Evolutionary conservation across 805 yeast species (phyloP).

Genomic region (Geotrichum ghanense): DNA sequence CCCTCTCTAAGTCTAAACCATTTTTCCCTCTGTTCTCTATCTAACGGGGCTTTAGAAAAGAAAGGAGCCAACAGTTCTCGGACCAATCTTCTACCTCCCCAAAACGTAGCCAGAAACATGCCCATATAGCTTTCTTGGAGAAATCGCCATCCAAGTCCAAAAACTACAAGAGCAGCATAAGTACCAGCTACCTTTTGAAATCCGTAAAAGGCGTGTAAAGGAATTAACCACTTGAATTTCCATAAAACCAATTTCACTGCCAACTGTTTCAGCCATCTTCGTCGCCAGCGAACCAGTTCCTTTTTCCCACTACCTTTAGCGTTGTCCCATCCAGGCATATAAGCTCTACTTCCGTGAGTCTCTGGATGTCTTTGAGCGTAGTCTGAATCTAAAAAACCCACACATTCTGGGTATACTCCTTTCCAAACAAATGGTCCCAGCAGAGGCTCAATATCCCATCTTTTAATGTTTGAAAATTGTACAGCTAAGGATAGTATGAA

Average conservation of each 20-base stretch:
- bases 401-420: background rate
- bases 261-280: slow-evolving; percentile 2
- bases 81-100: slow-evolving; percentile 36
- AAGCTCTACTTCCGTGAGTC: slow-evolving; percentile 8
- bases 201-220: slow-evolving; percentile 33
- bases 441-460: background rate
- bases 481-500: slow-evolving; percentile 29
- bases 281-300: slow-evolving; percentile 3
- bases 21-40: slow-evolving; percentile 29
- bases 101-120: slow-evolving; percentile 31
- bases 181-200: slow-evolving; percentile 38
- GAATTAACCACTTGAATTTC: slow-evolving; percentile 31
- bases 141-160: slow-evolving; percentile 25
- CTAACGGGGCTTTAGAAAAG: slow-evolving; percentile 35
- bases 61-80: slow-evolving; percentile 41
- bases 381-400: slow-evolving; percentile 30
- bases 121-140: slow-evolving; percentile 29
- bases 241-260: background rate
- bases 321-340: slow-evolving; percentile 1
- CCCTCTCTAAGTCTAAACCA: slow-evolving; percentile 48
- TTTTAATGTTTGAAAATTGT: slow-evolving; percentile 17
- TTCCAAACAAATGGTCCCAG: background rate
- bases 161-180: slow-evolving; percentile 31
- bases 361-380: slow-evolving; percentile 33
- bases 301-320: slow-evolving; percentile 1